Conservation (phyloP, 78 protist species). For the Guillardia theta region DNA sequence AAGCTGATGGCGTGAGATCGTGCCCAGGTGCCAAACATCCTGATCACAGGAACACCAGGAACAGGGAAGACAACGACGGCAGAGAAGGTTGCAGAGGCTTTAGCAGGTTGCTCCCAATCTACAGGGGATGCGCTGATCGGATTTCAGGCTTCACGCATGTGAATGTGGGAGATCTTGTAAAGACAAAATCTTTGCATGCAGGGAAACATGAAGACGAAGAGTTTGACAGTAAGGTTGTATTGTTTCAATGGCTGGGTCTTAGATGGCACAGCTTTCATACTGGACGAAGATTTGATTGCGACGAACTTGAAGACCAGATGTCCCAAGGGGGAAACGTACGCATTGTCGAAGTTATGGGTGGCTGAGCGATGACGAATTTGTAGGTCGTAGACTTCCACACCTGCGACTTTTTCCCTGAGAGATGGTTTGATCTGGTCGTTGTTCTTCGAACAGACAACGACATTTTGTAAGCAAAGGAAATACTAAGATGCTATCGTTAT, state of each 20-base stretch:
- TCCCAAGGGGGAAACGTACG: slow-evolving; percentile 29
- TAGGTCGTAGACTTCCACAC: slow-evolving; percentile 47
- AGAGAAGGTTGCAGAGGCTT: neutral
- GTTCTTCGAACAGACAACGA: slow-evolving; percentile 48
- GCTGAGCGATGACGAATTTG: neutral
- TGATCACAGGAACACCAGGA: slow-evolving; percentile 62
- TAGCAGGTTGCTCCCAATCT: neutral
- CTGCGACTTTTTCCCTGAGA: slow-evolving; percentile 48
- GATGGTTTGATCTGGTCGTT: slow-evolving; percentile 51
- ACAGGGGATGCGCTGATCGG: neutral
- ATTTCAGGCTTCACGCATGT: slow-evolving; percentile 9
- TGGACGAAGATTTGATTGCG: slow-evolving; percentile 28
- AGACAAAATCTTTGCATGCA: neutral
- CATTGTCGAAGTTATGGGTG: neutral
- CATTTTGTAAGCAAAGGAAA: no score
- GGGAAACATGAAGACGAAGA: slow-evolving; percentile 50
- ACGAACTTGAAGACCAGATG: slow-evolving; percentile 50
- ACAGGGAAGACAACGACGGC: slow-evolving; percentile 56
- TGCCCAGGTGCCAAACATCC: slow-evolving; percentile 49
- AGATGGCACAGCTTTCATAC: neutral
- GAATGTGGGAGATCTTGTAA: slow-evolving; percentile 41
- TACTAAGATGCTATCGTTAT: no score
- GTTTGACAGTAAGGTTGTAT: neutral
- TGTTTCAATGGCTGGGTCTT: neutral
- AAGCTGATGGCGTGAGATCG: no score